A percentile compares a stretch with the other conserved stretches of the same genome.
These are phyloP conservation scores for Sugiyamaella novakii DNA, from an alignment of 1,139 yeast species.

Conservation along the genomic window DNA sequence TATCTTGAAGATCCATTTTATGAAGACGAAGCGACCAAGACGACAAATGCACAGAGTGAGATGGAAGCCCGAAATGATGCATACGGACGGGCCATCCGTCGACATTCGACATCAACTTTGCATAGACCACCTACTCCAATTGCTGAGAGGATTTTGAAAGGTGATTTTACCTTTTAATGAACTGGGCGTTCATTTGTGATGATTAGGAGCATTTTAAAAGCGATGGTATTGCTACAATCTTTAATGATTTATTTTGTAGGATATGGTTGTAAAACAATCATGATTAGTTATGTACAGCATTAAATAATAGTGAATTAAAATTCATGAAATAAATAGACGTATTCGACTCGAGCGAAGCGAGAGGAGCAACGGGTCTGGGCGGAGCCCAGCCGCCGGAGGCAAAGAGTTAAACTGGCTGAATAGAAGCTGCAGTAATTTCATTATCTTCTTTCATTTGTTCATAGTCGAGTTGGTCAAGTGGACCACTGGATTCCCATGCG, in stretches of 20 bases:
- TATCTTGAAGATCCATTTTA: conserved; percentile 22
- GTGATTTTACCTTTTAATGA: conserved; percentile 34
- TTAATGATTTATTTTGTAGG: not conserved
- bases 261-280: too few relatives aligned
- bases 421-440: conserved; percentile 44
- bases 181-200: too few relatives aligned
- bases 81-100: conserved; percentile 19
- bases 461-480: conserved; percentile 50
- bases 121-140: conserved; percentile 37
- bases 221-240: not conserved
- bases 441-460: conserved; percentile 59
- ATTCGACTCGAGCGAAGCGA: not conserved
- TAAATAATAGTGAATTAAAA: conserved; percentile 6
- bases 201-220: not conserved
- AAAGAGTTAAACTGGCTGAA: too few relatives aligned
- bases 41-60: conserved; percentile 12
- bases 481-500: conserved; percentile 53
- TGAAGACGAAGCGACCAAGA: conserved; percentile 23
- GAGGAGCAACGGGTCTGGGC: too few relatives aligned
- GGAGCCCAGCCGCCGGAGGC: too few relatives aligned
- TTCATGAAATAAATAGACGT: not conserved
- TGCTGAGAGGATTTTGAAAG: conserved; percentile 39
- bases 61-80: conserved; percentile 18
- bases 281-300: conserved; percentile 8
- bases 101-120: conserved; percentile 22